phyloP scores from a whole-genome alignment of 306 rosid genomes.

The Lablab purpureus region DNA sequence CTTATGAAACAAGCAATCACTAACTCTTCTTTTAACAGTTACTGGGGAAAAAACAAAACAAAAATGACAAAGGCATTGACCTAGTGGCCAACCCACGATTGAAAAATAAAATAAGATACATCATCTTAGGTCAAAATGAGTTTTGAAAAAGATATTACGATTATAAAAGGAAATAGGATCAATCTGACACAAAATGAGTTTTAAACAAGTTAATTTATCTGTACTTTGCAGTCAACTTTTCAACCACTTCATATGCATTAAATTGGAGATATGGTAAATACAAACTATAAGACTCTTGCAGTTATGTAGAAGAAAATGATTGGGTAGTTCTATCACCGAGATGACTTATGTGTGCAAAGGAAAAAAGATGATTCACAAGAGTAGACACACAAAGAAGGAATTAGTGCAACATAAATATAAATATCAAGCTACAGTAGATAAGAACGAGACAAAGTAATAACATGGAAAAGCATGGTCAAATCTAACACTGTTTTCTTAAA shows the following conservation, averaged over 20 bases:
- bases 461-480: neutral
- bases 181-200: neutral
- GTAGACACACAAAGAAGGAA: neutral
- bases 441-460: neutral
- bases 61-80: neutral
- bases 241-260: neutral
- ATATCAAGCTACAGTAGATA: neutral
- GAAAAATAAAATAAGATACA: neutral
- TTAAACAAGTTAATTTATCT: neutral
- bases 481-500: slow-evolving; percentile 13
- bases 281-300: neutral
- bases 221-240: neutral
- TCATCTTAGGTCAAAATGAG: neutral
- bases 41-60: neutral
- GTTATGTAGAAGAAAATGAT: slow-evolving; percentile 18
- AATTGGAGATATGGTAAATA: neutral
- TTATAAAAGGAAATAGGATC: slow-evolving; percentile 8
- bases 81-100: slow-evolving; percentile 17
- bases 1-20: neutral
- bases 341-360: neutral
- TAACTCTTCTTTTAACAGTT: neutral
- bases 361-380: neutral
- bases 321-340: neutral
- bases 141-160: neutral
- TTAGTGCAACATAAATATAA: neutral